Evolutionary conservation across 2,329 filamentous ascomycete species (phyloP), one percentile per base, ranked within the genome.

Genomic region (Colletotrichum sp.): DNA sequence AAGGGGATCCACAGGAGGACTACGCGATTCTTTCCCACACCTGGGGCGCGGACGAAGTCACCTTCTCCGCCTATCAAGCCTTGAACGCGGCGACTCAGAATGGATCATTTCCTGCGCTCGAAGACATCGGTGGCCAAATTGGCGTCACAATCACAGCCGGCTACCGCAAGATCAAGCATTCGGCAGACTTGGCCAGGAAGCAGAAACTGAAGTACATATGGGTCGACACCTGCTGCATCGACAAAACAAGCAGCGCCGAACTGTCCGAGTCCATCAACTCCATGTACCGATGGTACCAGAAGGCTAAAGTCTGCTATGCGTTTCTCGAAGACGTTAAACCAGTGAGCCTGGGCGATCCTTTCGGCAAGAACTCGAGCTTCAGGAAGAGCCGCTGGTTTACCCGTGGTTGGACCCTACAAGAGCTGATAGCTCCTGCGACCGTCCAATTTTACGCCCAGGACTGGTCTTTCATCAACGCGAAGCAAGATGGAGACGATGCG

Each of bases 331-430:
- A 73, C 18, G 71, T 70, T 1, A 90, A 88, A 68, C 81, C 84
- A 44, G 84, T 81, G 77, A 86, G 79, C 8, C 85, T 86, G 1
- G 90, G 89, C 70, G 92, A 95, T 80, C 94, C 94, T 2, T 96
- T 96, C 82, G 93, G 93, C 1, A 94, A 87, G 32, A 83, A 44
- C 3, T 73, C 65, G 2, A 55, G 36, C 12, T 73, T 73, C n/a
- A 57, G n/a, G 3, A 32, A 21, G 4, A 73, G 71, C 15, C 71
- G 71, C 2, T 73, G 71, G 71, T 73, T 73, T 5, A 70, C 71
- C 1, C 15, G 71, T 10, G 71, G 71, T 2, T 73, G 71, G 71
- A 73, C 71, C 1, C 3, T 73, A 13, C 71, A 73, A 6, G 71
- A 73, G n/a, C 57, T 73, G 24, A 70, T 73, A 3, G 71, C 71